These are phyloP conservation scores for Phtheirospermum japonicum DNA, from an alignment of 257 asterid species.

Conservation along the genomic window DNA sequence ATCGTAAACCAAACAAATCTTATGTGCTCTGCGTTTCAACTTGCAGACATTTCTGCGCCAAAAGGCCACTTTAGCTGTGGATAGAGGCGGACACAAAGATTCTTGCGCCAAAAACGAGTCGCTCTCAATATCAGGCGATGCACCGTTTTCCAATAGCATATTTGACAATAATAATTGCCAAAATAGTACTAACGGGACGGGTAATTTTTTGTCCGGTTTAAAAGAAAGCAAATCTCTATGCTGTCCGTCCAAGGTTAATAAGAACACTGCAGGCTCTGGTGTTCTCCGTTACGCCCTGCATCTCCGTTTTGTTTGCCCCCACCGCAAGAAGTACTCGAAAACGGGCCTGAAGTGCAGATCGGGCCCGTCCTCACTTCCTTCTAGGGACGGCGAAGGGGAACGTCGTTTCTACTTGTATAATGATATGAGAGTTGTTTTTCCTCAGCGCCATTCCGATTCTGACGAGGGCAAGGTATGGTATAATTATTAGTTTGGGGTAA, in stretches of 20 bases:
- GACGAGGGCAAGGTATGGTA: constrained; percentile 88
- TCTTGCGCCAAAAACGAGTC: constrained; percentile 31
- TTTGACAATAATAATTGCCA: constrained; percentile 28
- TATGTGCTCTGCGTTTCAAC: constrained; percentile 18
- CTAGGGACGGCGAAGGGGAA: constrained; percentile 42
- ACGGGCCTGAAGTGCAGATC: constrained; percentile 50
- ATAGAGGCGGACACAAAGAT: constrained; percentile 47
- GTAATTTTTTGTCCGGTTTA: constrained; percentile 21
- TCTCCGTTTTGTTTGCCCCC: constrained; percentile 73
- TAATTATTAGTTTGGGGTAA: not conserved
- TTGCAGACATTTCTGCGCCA: constrained; percentile 84
- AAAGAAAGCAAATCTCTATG: constrained; percentile 37
- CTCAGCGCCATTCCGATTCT: constrained; percentile 91
- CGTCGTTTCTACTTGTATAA: constrained; percentile 79
- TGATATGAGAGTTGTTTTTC: constrained; percentile 91
- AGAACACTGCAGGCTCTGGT: constrained; percentile 49
- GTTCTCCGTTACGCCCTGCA: constrained; percentile 92
- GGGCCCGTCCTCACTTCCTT: constrained; percentile 51
- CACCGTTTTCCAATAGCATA: constrained; percentile 27
- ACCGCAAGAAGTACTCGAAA: constrained; percentile 47
- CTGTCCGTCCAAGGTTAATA: constrained; percentile 58
- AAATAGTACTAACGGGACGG: constrained; percentile 30
- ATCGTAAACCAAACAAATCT: constrained; percentile 14
- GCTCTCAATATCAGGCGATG: not conserved
- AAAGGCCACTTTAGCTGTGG: constrained; percentile 62